Evolutionary conservation across 2,329 filamentous ascomycete species (phyloP), one percentile per base, ranked within the genome.

Genomic region (Parastagonospora nodorum): DNA sequence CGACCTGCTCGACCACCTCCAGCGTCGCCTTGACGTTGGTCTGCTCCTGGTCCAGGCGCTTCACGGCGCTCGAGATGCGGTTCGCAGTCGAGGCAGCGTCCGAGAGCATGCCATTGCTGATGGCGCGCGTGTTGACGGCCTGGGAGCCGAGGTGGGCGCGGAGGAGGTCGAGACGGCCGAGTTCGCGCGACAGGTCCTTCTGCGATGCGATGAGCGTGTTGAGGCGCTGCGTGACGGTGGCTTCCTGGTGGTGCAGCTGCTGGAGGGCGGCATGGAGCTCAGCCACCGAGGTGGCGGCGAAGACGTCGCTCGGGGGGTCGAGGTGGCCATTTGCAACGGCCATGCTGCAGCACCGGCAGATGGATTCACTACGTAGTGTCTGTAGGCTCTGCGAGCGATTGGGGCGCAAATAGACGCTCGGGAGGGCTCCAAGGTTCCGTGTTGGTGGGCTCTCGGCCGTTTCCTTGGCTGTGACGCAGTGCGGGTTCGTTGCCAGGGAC

Each of bases 1-100:
- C 89, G 11, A 99, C 93, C 77, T 97, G 92, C 74, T 97, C 93
- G 9, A 97, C 94, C 2, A 97, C 92, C 8, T 88, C 84, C 50
- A 99, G 78, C 0, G 94, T 97, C 43, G 92, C 88, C 72, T 94
- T 92, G 8, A 99, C 93, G 27, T 92, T 85, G 51, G 87, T 87
- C 79, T 97, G 96, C 76, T 99, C 93, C 49, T 91, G 81, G 69
- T 99, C 94, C 30, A 99, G 84, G 59, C 86, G 83, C 71, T 90
- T 92, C 48, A 99, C 94, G 45, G 92, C 89, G 67, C 86, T 86
- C 48, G 92, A 96, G 57, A 97, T 88, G 49, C 90, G 85, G 46
- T 87, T 86, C 3, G 94, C 94, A 30, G 92, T 97, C 44, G 88
- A 83, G 15, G 94, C 89, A 28, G 94, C 92, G 37, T 87, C 84